Evolutionary conservation across 176 grass and related monocot genomes (phyloP), one percentile per base, ranked within the genome.

Genomic region (sorghum (Sorghum bicolor)): DNA sequence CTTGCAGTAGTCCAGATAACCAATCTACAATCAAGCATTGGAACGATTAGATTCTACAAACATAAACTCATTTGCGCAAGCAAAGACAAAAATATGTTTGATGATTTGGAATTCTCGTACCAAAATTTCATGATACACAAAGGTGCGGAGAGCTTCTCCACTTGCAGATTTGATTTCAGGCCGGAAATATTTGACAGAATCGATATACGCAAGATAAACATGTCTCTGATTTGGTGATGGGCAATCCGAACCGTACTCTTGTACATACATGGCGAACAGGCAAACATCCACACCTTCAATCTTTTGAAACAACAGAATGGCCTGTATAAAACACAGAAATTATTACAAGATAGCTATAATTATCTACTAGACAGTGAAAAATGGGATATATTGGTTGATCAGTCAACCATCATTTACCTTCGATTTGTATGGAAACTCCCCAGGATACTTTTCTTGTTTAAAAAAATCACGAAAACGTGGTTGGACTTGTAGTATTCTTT

Each of bases 211-310:
- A 89, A 98, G 81, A 84, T 94, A 98, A 47, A 94, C 73, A 5
- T 91, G 93, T 48, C 96, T 94, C 69, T 83, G 93, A 75, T 98
- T 98, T 88, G 96, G 96, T 4, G 66, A 69, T 79, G 88, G 75
- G 80, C 91, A 93, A 68, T 86, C 70, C 60, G 89, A 98, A 82
- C 96, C 91, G 72, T 95, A 95, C 81, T 98, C 96, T 90, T 98
- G 96, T 36, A 98, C 93, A 93, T 98, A 98, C 96, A 98, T 98
- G 60, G 87, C 96, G 8, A 98, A 98, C n/a, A 98, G 87, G 75
- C 93, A 98, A 87, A 98, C 93, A 87, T 98, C 93, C 34, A 89
- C 77, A 72, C 96, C 93, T 85, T 95, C 89, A 81, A 92, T 92
- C 80, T 92, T 95, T 77, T 98, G 96, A 85, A 95, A 98, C 79